A percentile compares a stretch with the other conserved stretches of the same genome.
These are phyloP conservation scores for Phaeoacremonium minimum DNA, from an alignment of 2,329 filamentous ascomycete genomes.

Conservation along the genomic window DNA sequence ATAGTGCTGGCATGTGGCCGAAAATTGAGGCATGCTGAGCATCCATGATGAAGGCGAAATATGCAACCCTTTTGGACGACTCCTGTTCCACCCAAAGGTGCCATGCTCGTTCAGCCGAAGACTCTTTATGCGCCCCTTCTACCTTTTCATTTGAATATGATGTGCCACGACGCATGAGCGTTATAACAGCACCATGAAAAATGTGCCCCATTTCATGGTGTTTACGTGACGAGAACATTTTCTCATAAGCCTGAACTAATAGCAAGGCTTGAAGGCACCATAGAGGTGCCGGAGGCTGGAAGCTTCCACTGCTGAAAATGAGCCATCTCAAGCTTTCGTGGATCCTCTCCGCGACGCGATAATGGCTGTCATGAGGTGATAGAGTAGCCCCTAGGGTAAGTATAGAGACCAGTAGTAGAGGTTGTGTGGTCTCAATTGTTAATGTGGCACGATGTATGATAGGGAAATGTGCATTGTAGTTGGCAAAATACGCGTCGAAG, in stretches of 20 bases:
- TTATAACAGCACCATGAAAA: slow-evolving; percentile 21
- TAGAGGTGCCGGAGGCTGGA: slow-evolving; percentile 19
- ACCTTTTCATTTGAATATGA: slow-evolving; percentile 9
- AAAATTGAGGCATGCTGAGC: slow-evolving; percentile 22
- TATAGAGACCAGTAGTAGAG: slow-evolving; percentile 18
- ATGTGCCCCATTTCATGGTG: slow-evolving; percentile 21
- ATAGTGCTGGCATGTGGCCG: slow-evolving; percentile 18
- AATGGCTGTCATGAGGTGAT: slow-evolving; percentile 14
- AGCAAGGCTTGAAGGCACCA: slow-evolving; percentile 21
- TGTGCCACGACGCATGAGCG: slow-evolving; percentile 18
- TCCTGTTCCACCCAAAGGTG: slow-evolving; percentile 20
- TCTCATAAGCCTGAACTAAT: slow-evolving; percentile 18
- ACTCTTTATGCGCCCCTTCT: slow-evolving; percentile 2
- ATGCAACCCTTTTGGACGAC: slow-evolving; percentile 18
- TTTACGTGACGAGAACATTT: slow-evolving; percentile 20
- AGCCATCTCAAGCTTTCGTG: slow-evolving; percentile 17
- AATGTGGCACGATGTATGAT: slow-evolving; percentile 18
- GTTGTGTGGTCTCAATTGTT: slow-evolving; percentile 10
- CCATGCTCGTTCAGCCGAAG: slow-evolving; percentile 13
- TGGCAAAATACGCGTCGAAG: slow-evolving; percentile 17
- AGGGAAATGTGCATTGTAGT: slow-evolving; percentile 21
- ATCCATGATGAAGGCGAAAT: slow-evolving; percentile 23
- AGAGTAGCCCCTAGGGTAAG: slow-evolving; percentile 18
- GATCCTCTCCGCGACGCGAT: slow-evolving; percentile 12
- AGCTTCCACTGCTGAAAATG: slow-evolving; percentile 16